Percentiles rank a stretch among this genome's conserved stretches.
These are phyloP conservation scores for Candida takata DNA, from an alignment of 805 yeast species.

Conservation along the genomic window DNA sequence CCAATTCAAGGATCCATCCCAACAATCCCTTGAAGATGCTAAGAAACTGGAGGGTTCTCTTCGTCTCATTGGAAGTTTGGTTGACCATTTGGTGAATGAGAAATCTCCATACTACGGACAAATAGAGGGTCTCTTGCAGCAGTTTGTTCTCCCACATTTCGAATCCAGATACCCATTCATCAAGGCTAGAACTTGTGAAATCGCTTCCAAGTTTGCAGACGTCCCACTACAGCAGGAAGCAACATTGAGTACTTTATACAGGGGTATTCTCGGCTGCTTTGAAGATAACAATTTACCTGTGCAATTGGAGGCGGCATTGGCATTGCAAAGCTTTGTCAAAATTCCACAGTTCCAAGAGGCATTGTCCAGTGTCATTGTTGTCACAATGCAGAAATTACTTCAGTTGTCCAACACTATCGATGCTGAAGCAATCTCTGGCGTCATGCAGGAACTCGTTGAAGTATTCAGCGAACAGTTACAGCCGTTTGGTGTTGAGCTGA, in stretches of 20 bases:
- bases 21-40: constrained; percentile 38
- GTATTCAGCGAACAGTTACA: constrained; percentile 80
- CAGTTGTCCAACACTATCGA: constrained; percentile 75
- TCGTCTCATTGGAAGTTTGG: constrained; percentile 68
- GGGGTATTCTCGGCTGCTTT: constrained; percentile 39
- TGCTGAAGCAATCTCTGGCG: constrained; percentile 78
- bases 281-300: constrained; percentile 52
- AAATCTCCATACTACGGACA: constrained; percentile 53
- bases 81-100: constrained; percentile 47
- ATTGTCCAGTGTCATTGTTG: constrained; percentile 60
- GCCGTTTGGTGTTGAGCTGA: constrained; percentile 78
- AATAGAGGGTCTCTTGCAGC: constrained; percentile 61
- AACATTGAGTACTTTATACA: constrained; percentile 32
- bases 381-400: constrained; percentile 74
- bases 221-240: constrained; percentile 40
- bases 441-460: constrained; percentile 94
- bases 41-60: constrained; percentile 73
- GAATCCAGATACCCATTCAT: constrained; percentile 55
- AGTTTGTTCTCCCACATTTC: constrained; percentile 68
- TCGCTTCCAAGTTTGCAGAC: constrained; percentile 56
- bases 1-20: constrained; percentile 26
- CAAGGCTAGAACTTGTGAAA: constrained; percentile 68
- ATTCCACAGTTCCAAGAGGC: constrained; percentile 62
- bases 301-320: constrained; percentile 76
- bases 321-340: constrained; percentile 71